Evolutionary conservation across 495 filamentous ascomycete species (phyloP).

Genomic region (Xylaria intraflava): DNA sequence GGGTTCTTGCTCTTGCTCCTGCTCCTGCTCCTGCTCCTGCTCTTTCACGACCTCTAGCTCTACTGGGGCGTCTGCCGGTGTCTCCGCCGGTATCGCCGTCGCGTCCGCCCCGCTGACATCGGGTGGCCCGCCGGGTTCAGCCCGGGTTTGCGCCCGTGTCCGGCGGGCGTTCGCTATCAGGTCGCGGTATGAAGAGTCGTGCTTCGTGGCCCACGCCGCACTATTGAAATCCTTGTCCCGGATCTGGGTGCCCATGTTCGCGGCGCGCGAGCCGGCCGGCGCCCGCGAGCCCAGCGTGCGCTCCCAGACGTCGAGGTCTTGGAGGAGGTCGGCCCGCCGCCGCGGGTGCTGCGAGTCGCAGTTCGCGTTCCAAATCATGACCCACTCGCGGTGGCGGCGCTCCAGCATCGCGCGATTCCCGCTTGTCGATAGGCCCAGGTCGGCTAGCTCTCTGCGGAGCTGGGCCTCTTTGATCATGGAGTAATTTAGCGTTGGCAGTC

Average conservation of each 20-base stretch:
- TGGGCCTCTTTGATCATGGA: constrained; percentile 67
- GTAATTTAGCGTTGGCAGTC: constrained; percentile 74
- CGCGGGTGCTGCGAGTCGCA: constrained; percentile 74
- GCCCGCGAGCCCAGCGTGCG: constrained; percentile 56
- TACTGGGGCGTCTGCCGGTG: neutral
- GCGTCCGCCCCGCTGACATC: neutral
- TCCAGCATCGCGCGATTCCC: constrained; percentile 64
- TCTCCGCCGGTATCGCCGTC: neutral
- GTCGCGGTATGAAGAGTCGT: constrained; percentile 66
- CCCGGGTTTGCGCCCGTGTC: constrained; percentile 32
- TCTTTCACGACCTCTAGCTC: too few species aligned
- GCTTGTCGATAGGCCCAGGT: constrained; percentile 69
- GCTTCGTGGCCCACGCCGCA: constrained; percentile 62
- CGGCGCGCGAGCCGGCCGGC: constrained; percentile 23
- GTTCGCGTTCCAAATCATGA: constrained; percentile 94
- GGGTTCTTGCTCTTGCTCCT: too few species aligned
- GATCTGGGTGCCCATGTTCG: constrained; percentile 32
- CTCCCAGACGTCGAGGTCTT: constrained; percentile 81
- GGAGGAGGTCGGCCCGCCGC: constrained; percentile 60
- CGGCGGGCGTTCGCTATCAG: constrained; percentile 64
- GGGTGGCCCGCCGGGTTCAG: neutral
- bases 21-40: too few species aligned
- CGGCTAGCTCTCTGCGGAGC: constrained; percentile 71
- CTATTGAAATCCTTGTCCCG: constrained; percentile 83
- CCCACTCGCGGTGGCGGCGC: constrained; percentile 83